A percentile compares a stretch with the other conserved stretches of the same genome.
Conservation (phyloP, 2,329 filamentous ascomycete species). For the Phaeosphaeria sp. region DNA sequence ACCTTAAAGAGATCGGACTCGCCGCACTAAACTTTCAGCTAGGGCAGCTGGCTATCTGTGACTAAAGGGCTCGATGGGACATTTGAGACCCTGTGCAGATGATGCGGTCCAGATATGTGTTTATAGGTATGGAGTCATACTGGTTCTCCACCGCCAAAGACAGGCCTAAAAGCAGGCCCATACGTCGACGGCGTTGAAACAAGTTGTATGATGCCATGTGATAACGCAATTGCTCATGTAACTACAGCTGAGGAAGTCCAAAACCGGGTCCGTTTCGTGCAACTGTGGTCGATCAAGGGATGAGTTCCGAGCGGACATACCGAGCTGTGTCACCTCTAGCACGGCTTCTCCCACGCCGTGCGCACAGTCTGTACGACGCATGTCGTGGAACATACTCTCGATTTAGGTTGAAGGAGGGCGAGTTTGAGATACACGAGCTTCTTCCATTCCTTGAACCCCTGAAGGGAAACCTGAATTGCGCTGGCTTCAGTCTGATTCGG, state of each 20-base stretch:
- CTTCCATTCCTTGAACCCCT: too few relatives aligned
- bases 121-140: background rate
- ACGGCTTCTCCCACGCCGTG: background rate
- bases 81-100: background rate
- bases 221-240: background rate
- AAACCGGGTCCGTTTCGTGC: background rate
- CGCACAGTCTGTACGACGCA: background rate
- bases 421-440: background rate
- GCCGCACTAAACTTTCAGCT: background rate
- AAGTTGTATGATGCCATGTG: background rate
- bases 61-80: background rate
- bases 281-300: background rate
- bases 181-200: background rate
- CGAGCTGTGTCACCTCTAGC: background rate
- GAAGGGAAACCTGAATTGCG: too few relatives aligned
- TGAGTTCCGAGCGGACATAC: background rate
- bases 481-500: background rate
- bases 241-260: background rate
- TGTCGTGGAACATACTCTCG: background rate
- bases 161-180: background rate
- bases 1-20: background rate
- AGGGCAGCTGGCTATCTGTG: background rate
- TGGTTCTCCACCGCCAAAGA: background rate
- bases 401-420: background rate
- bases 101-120: background rate